Conservation (phyloP, 495 filamentous ascomycete genomes). For the Xylaria intraflava region DNA sequence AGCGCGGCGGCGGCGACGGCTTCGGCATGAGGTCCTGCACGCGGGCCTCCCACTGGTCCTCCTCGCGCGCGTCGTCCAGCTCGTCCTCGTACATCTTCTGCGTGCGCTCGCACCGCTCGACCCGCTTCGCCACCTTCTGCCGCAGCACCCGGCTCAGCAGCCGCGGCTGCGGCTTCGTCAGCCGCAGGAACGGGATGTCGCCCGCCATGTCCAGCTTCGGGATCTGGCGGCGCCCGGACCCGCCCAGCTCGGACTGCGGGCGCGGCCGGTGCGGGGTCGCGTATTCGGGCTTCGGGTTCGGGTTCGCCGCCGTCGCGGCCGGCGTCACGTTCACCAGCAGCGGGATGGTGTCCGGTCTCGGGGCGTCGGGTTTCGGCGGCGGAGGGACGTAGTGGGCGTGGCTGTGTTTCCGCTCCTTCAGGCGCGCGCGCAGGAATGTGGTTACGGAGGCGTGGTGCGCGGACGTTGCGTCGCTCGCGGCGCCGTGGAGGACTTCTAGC, state of each 20-base stretch:
- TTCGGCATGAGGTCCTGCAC: neutral
- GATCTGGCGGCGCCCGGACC: constrained; percentile 48
- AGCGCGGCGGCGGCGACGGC: neutral
- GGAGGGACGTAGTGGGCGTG: constrained; percentile 15
- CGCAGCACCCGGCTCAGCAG: constrained; percentile 51
- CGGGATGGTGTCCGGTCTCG: constrained; percentile 18
- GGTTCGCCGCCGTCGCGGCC: constrained; percentile 21
- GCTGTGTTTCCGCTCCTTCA: constrained; percentile 21
- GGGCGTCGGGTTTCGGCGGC: constrained; percentile 3
- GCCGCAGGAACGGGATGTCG: constrained; percentile 61
- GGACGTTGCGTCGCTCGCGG: constrained; percentile 7
- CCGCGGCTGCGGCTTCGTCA: constrained; percentile 61
- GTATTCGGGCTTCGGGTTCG: constrained; percentile 35
- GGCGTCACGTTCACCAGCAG: constrained; percentile 28
- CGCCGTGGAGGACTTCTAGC: constrained; percentile 13
- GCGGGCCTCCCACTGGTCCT: constrained; percentile 53
- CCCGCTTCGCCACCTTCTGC: constrained; percentile 37
- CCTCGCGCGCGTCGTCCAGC: constrained; percentile 41
- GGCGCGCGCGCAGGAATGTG: constrained; percentile 29
- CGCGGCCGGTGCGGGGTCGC: constrained; percentile 36
- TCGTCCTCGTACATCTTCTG: constrained; percentile 15
- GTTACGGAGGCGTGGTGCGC: constrained; percentile 24
- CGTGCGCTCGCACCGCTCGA: constrained; percentile 27
- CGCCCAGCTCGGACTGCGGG: constrained; percentile 34
- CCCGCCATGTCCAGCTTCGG: constrained; percentile 53